Evolutionary conservation across 2,329 filamentous ascomycete genomes (phyloP), one percentile per base, ranked within the genome.

Genomic region (Cladosporium sp.): DNA sequence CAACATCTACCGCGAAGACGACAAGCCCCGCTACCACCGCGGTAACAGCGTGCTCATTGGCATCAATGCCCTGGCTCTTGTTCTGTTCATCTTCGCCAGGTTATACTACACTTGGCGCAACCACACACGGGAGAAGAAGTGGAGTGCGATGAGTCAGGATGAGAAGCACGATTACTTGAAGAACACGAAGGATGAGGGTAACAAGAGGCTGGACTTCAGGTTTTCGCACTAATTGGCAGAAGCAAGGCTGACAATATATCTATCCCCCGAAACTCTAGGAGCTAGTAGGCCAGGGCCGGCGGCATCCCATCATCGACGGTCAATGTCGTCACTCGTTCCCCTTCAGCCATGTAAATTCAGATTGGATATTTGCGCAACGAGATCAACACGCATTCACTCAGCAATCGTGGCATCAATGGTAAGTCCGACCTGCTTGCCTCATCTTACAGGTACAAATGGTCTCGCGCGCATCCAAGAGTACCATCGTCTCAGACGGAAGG

Each of bases 41-140:
- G 87, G 87, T 0, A 88, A 89, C 65, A 80, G 78, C 53, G 79
- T 82, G 0, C 73, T 88, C 1, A 80, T 89, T 57, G 81, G 73
- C 0, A 80, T 88, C 59, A 81, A 80, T 23, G 69, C 80, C 0
- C 76, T 83, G 26, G 82, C 84, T 31, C 82, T 89, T 12, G 71
- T 78, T 0, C 66, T 86, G 0, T 74, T 76, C 29, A 21, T 70
- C 5, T 53, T 70, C 1, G 73, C 74, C 1, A 79, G 78, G 67
- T 68, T 67, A 2, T 78, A 77, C 40, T 78, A 78, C 55, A 65
- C 75, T 5, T 67, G 55, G 57, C 67, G 71, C 49, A 79, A 79
- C 56, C 69, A 69, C 66, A 68, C 66, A 0, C 69, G 73, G 56
- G 73, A 75, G 14, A 70, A 65, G 64, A 72, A 69, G 29, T 80